These are phyloP conservation scores for Agapanthus africanus DNA, from an alignment of 106 monocot species.

Conservation along the genomic window DNA sequence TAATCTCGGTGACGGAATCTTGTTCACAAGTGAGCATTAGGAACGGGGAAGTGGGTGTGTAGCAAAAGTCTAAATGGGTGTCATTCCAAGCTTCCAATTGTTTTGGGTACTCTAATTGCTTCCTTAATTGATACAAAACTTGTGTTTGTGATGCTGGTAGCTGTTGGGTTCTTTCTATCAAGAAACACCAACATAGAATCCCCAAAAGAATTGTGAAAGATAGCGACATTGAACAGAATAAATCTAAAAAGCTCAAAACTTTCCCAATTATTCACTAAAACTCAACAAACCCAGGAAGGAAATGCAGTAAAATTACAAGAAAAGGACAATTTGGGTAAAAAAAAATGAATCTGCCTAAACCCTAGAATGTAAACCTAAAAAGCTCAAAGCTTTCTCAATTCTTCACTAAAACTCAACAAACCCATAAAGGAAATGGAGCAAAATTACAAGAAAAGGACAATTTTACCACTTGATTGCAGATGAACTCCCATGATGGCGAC, in stretches of 20 bases:
- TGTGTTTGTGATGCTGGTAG: conserved; percentile 47
- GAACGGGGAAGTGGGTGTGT: conserved; percentile 19
- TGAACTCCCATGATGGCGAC: too few relatives aligned
- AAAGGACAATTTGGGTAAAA: too few relatives aligned
- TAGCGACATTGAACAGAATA: background rate
- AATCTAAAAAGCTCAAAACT: background rate
- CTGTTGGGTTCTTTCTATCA: conserved; percentile 24
- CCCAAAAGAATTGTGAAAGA: background rate
- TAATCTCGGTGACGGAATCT: conserved; percentile 52
- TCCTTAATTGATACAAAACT: conserved; percentile 66
- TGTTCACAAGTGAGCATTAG: conserved; percentile 45
- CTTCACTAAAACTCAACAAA: too few relatives aligned
- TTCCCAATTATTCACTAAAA: too few relatives aligned
- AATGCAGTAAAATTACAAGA: background rate
- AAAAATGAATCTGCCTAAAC: background rate
- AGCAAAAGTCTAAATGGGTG: conserved; percentile 46
- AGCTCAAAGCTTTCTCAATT: too few relatives aligned
- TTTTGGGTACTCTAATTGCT: conserved; percentile 74
- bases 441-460: background rate
- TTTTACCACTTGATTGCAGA: too few relatives aligned
- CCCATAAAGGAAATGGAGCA: background rate
- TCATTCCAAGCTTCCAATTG: conserved; percentile 51
- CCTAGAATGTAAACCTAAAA: too few relatives aligned
- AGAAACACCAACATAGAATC: background rate
- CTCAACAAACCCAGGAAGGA: background rate